Conservation (phyloP, 306 rosid species). For the Medicago lupulina region DNA sequence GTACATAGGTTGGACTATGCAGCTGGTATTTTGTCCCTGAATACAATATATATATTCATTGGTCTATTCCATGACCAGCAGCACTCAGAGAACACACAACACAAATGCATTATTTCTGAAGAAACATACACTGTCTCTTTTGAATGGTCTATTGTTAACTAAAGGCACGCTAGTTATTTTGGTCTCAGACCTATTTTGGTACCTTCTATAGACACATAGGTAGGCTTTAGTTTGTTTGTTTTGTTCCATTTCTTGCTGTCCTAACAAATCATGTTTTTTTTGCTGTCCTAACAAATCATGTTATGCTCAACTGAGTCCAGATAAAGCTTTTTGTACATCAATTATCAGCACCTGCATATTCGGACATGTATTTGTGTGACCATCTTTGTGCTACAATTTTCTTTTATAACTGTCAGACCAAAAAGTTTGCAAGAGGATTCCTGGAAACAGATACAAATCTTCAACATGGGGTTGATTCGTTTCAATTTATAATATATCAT, state of each 20-base stretch:
- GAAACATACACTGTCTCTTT: slow-evolving; percentile 29
- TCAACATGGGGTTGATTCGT: neutral
- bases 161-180: slow-evolving; percentile 42
- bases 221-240: slow-evolving; percentile 48
- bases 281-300: slow-evolving; percentile 38
- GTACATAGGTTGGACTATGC: neutral
- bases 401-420: slow-evolving; percentile 46
- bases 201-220: slow-evolving; percentile 32
- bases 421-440: slow-evolving; percentile 43
- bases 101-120: slow-evolving; percentile 37
- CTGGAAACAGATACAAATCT: neutral
- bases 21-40: slow-evolving; percentile 17
- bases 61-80: slow-evolving; percentile 50
- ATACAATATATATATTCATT: slow-evolving; percentile 33
- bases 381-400: slow-evolving; percentile 46
- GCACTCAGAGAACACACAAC: slow-evolving; percentile 13
- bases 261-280: slow-evolving; percentile 41
- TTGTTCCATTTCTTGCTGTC: slow-evolving; percentile 30
- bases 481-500: neutral
- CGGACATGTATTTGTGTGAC: slow-evolving; percentile 41
- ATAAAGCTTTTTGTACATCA: slow-evolving; percentile 53
- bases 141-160: slow-evolving; percentile 57
- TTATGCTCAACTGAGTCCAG: slow-evolving; percentile 27
- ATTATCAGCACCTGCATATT: slow-evolving; percentile 34
- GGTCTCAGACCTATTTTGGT: slow-evolving; percentile 44